Evolutionary conservation across 805 yeast genomes (phyloP), one percentile per base, ranked within the genome.

Genomic region (Nakazawaea wickerhamii): DNA sequence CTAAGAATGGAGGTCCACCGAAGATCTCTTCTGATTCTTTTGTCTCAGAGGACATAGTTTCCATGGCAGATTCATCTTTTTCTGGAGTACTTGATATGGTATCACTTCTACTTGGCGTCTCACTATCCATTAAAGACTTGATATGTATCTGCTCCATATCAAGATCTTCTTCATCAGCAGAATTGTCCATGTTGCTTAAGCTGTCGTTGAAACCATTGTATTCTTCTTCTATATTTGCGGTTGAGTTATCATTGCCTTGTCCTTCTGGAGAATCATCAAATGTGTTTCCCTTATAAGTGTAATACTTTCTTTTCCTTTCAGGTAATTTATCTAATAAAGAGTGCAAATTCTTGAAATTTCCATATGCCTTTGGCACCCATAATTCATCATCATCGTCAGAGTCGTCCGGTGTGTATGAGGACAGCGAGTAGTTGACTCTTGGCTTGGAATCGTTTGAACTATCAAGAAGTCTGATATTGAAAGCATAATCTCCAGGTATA

Each of bases 401-500:
- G 2, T 36, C 50, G 7, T 46, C 52, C 5, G 11, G 18, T 10
- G 10, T 28, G 5, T 31, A 31, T 18, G 15, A n/a, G 5, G 34
- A 31, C 17, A 9, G 4, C 9, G 36, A 14, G 27, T 44, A 43
- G 4, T 37, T 43, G 33, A 43, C 46, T 43, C 51, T 51, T 43
- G 43, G 55, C 13, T 47, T 55, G 11, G 43, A 25, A 33, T 55
- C 63, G 34, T 45, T 45, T n/a, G 59, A 47, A 4, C 60, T 58
- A 41, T 65, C 69, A 50, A 60, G 62, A 17, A 65, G 30, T 48
- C 70, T 75, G 22, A 77, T 61, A 5, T 62, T 60, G 49, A 78
- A 78, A 0, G 72, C 79, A 51, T 63, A 65, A 37, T 70, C 67
- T 3, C 73, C 77, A 17, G 74, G 64, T 5, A 73, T 55, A 38